Percentiles rank a stretch among this genome's conserved stretches.
Conservation (phyloP, 2,329 filamentous ascomycete species). For the Fusarium xylarioides region DNA sequence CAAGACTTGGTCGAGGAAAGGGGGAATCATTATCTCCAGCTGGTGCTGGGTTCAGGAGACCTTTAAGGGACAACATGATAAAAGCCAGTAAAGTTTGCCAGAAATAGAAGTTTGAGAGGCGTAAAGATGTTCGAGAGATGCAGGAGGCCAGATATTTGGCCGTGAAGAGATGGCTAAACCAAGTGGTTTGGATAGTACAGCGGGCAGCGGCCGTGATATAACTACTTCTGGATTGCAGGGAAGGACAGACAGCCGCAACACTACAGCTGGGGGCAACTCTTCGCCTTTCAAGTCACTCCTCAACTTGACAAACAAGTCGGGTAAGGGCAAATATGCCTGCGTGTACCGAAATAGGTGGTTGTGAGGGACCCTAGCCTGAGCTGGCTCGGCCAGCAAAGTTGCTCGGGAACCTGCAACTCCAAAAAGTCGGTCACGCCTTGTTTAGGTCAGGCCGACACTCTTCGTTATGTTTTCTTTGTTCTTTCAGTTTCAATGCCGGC, state of each 20-base stretch:
- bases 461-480: conserved; percentile 38
- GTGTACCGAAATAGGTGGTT: conserved; percentile 28
- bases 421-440: conserved; percentile 37
- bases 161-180: conserved; percentile 29
- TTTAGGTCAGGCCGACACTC: conserved; percentile 21
- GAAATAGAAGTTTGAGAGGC: background rate
- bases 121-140: conserved; percentile 14
- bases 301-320: conserved; percentile 43
- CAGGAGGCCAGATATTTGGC: conserved; percentile 11
- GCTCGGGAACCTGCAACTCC: conserved; percentile 29
- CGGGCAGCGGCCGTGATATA: conserved; percentile 44
- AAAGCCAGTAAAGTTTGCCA: conserved; percentile 26
- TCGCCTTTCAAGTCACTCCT: conserved; percentile 36
- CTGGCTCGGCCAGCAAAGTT: conserved; percentile 25
- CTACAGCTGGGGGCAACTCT: conserved; percentile 34
- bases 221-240: conserved; percentile 35
- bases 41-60: conserved; percentile 71
- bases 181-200: conserved; percentile 38
- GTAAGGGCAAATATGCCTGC: conserved; percentile 28
- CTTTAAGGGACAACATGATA: conserved; percentile 71
- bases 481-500: conserved; percentile 15
- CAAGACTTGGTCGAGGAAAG: conserved; percentile 52
- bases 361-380: conserved; percentile 30
- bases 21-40: conserved; percentile 49
- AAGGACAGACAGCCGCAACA: conserved; percentile 37